These are phyloP conservation scores for Geosmithia morbida DNA, from an alignment of 2,329 filamentous ascomycete genomes.

Conservation along the genomic window DNA sequence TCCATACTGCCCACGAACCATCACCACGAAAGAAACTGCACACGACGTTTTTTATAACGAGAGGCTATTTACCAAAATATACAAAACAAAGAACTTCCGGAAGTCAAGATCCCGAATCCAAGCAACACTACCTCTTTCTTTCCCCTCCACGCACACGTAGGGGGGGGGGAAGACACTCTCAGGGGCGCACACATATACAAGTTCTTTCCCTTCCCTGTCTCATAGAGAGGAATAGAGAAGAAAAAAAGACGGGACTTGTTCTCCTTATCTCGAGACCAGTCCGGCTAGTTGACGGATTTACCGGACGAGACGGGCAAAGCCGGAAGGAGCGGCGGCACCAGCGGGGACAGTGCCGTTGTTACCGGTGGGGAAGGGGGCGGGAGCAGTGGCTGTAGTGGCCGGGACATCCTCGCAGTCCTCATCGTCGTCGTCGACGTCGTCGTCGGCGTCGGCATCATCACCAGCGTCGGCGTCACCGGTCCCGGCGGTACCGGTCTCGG, in stretches of 20 bases:
- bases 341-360: conserved; percentile 18
- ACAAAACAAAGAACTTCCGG: neutral
- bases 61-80: neutral
- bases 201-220: no score
- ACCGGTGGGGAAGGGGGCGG: conserved; percentile 21
- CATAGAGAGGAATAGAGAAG: neutral
- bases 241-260: no score
- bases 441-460: conserved; percentile 6
- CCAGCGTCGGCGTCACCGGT: conserved; percentile 2
- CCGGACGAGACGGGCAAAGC: conserved; percentile 17
- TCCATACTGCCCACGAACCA: no score
- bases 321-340: conserved; percentile 18
- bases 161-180: neutral
- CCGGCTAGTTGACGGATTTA: no score
- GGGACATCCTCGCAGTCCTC: neutral
- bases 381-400: neutral
- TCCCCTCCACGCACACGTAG: no score
- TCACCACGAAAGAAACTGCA: neutral
- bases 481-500: conserved; percentile 3
- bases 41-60: neutral
- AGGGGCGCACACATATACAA: no score
- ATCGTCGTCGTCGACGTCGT: conserved; percentile 6
- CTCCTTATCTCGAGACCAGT: no score
- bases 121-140: no score
- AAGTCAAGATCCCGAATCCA: no score